Conservation (phyloP, 345 rosid species). For the Eucalyptus sideroxylon region DNA sequence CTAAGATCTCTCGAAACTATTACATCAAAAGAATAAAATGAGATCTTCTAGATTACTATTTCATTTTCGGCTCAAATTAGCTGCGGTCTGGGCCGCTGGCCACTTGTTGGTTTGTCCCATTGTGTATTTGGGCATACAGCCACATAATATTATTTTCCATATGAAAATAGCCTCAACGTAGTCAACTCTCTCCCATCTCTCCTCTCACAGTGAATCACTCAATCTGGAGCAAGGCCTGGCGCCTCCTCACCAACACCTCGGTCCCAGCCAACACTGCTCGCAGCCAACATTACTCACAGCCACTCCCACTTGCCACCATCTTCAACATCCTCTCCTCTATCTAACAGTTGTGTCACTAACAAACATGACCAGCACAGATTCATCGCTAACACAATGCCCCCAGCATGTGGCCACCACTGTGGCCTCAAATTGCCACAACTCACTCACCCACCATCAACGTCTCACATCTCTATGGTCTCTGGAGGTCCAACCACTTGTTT, state of each 20-base stretch:
- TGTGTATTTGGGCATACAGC: neutral
- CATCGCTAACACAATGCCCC: neutral
- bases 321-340: neutral
- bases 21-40: neutral
- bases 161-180: neutral
- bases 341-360: neutral
- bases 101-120: neutral
- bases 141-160: neutral
- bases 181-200: neutral
- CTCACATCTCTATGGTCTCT: neutral
- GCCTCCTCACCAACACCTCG: neutral
- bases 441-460: neutral
- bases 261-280: neutral
- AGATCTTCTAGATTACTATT: neutral
- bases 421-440: neutral
- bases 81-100: neutral
- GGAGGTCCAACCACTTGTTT: neutral
- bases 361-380: neutral
- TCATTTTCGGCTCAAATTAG: neutral
- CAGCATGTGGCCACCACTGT: neutral
- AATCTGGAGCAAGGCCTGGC: neutral
- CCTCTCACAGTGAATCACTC: neutral
- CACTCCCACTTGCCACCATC: neutral
- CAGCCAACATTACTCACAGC: neutral
- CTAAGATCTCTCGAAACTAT: neutral